These are phyloP conservation scores for Mycena venus DNA, from an alignment of 768 basidiomycete genomes.

Conservation along the genomic window DNA sequence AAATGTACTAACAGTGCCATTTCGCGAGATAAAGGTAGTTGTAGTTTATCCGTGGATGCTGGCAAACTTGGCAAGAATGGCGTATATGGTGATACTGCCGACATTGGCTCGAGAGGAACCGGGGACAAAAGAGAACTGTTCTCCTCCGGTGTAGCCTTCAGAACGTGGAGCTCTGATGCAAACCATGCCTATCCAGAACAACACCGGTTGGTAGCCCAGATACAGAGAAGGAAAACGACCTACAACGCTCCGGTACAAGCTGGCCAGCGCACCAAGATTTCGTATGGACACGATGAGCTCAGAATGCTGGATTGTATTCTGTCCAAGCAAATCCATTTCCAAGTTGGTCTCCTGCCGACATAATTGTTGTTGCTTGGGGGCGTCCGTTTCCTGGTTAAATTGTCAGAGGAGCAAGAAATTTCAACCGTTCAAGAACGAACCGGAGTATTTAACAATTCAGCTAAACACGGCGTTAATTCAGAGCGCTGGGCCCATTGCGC, in stretches of 20 bases:
- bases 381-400: slow-evolving; percentile 52
- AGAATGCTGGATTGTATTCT: slow-evolving; percentile 64
- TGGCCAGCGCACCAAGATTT: slow-evolving; percentile 81
- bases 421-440: slow-evolving; percentile 51
- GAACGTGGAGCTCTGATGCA: slow-evolving; percentile 72
- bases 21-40: slow-evolving; percentile 85
- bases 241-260: slow-evolving; percentile 90
- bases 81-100: slow-evolving; percentile 62
- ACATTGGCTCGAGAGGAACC: slow-evolving; percentile 62
- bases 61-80: slow-evolving; percentile 59
- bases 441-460: slow-evolving; percentile 68
- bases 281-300: slow-evolving; percentile 81
- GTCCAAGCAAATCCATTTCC: slow-evolving; percentile 76
- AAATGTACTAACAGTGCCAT: slow-evolving; percentile 82
- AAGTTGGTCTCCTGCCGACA: slow-evolving; percentile 85
- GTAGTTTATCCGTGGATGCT: slow-evolving; percentile 62
- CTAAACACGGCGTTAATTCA: slow-evolving; percentile 82
- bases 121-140: slow-evolving; percentile 57
- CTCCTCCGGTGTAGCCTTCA: slow-evolving; percentile 76
- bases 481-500: slow-evolving; percentile 89
- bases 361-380: slow-evolving; percentile 63
- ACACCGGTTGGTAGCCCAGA: slow-evolving; percentile 6
- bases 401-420: background rate
- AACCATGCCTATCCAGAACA: slow-evolving; percentile 81
- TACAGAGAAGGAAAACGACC: slow-evolving; percentile 43